A percentile compares a stretch with the other conserved stretches of the same genome.
Conservation (phyloP, 2,329 filamentous ascomycete genomes). For the Ploettnerulaceae sp. region DNA sequence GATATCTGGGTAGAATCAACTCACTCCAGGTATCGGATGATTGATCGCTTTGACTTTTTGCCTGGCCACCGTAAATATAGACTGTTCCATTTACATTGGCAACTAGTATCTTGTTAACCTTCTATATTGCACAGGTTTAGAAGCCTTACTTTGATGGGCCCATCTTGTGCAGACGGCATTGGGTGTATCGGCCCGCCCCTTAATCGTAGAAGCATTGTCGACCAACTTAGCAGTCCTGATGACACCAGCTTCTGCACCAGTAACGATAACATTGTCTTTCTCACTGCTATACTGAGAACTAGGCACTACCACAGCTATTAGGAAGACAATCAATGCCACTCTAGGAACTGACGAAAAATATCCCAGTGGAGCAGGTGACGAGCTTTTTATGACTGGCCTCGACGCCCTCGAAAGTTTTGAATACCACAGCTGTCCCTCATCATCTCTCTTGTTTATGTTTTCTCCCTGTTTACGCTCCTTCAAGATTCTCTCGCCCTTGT, state of each 20-base stretch:
- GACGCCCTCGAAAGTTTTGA: conserved; percentile 21
- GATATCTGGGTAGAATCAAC: conserved; percentile 24
- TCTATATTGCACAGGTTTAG: background rate
- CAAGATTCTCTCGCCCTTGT: background rate
- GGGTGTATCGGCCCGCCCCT: conserved; percentile 42
- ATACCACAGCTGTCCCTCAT: conserved; percentile 15
- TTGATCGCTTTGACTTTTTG: conserved; percentile 53
- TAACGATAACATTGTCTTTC: conserved; percentile 38
- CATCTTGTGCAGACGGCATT: conserved; percentile 60
- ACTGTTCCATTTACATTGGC: conserved; percentile 69
- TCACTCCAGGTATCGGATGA: conserved; percentile 64
- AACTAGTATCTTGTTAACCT: conserved; percentile 31
- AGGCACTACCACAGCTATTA: conserved; percentile 48
- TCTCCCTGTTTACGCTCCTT: conserved; percentile 1
- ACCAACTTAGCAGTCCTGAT: conserved; percentile 35
- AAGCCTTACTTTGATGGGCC: conserved; percentile 54
- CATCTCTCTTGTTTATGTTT: conserved; percentile 6
- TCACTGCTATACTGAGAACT: conserved; percentile 39
- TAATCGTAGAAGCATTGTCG: conserved; percentile 31
- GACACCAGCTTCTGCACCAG: conserved; percentile 45
- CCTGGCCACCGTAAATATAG: conserved; percentile 71
- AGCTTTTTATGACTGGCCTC: conserved; percentile 40
- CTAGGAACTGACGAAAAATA: conserved; percentile 40
- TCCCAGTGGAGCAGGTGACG: conserved; percentile 41
- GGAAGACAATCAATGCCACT: conserved; percentile 44